These are phyloP conservation scores for Penicillium concentricum DNA, from an alignment of 2,329 filamentous ascomycete genomes.

Conservation along the genomic window DNA sequence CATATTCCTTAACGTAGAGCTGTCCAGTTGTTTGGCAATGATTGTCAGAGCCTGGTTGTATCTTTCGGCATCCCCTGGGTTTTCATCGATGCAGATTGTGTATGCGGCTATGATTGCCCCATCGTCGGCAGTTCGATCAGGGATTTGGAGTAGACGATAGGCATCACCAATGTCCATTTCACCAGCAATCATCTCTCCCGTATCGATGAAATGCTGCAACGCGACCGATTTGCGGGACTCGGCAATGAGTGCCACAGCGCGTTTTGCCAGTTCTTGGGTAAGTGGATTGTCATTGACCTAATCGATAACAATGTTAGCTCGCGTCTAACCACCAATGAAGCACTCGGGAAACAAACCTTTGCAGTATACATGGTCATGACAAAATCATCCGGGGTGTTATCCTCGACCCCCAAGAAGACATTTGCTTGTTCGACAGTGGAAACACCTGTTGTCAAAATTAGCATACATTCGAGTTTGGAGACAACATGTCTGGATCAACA, in stretches of 20 bases:
- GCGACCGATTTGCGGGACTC: conserved; percentile 56
- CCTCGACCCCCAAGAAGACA: conserved; percentile 57
- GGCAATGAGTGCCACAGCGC: conserved; percentile 60
- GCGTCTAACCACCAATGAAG: neutral
- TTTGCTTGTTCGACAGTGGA: conserved; percentile 65
- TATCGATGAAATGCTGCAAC: conserved; percentile 54
- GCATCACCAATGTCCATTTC: conserved; percentile 59
- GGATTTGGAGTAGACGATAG: conserved; percentile 52
- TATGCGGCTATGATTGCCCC: conserved; percentile 52
- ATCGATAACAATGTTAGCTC: conserved; percentile 5
- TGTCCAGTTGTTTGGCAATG: conserved; percentile 47
- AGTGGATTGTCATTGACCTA: conserved; percentile 53
- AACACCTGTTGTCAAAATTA: conserved; percentile 41
- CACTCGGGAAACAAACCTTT: conserved; percentile 46
- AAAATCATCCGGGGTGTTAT: conserved; percentile 55
- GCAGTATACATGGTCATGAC: conserved; percentile 57
- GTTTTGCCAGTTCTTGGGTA: conserved; percentile 51
- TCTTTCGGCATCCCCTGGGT: conserved; percentile 46
- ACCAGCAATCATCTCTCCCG: conserved; percentile 49
- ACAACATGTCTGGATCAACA: conserved; percentile 16
- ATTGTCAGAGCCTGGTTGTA: conserved; percentile 50
- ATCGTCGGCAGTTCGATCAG: conserved; percentile 53
- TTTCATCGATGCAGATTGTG: conserved; percentile 47
- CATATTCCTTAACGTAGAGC: conserved; percentile 35
- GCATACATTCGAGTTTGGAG: neutral